Evolutionary conservation across 2,329 filamentous ascomycete genomes (phyloP).

Genomic region (Gaeumannomyces sp.): DNA sequence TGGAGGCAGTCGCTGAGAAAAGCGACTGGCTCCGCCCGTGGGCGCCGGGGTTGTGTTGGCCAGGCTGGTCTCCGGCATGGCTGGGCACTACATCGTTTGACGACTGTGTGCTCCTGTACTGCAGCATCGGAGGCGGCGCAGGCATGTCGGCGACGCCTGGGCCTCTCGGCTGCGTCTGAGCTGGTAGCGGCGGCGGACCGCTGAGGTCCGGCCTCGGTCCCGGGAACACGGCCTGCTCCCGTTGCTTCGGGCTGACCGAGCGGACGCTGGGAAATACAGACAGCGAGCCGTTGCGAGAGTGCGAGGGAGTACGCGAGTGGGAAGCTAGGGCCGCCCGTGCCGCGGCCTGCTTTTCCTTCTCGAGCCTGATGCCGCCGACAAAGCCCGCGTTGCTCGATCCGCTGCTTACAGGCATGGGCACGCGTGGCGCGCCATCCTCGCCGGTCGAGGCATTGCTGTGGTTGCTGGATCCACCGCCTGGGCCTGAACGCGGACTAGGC

Average conservation of each 20-base stretch:
- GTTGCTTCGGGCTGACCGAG: neutral
- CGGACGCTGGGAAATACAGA: constrained; percentile 5
- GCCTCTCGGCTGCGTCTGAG: neutral
- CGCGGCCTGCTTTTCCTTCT: constrained; percentile 2
- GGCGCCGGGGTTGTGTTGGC: constrained; percentile 10
- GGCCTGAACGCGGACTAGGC: neutral
- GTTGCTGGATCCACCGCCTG: neutral
- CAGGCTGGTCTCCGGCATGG: neutral
- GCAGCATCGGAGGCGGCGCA: neutral
- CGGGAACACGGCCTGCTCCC: constrained; percentile 3
- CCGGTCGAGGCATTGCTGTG: neutral
- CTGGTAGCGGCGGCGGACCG: neutral
- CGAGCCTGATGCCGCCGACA: constrained; percentile 9
- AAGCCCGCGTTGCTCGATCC: constrained; percentile 2
- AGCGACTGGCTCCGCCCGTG: constrained; percentile 8
- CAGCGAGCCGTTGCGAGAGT: constrained; percentile 3
- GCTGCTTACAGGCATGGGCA: too few relatives aligned
- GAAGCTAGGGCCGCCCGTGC: neutral
- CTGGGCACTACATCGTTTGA: neutral
- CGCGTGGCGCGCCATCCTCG: too few relatives aligned
- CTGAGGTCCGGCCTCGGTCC: neutral
- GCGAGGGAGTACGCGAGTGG: neutral
- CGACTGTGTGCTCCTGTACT: neutral
- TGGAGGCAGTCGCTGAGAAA: constrained; percentile 13
- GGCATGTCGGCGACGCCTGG: neutral